Base-by-base conservation (phyloP, 139 green algal species). In the Picochlorum sp. region DNA sequence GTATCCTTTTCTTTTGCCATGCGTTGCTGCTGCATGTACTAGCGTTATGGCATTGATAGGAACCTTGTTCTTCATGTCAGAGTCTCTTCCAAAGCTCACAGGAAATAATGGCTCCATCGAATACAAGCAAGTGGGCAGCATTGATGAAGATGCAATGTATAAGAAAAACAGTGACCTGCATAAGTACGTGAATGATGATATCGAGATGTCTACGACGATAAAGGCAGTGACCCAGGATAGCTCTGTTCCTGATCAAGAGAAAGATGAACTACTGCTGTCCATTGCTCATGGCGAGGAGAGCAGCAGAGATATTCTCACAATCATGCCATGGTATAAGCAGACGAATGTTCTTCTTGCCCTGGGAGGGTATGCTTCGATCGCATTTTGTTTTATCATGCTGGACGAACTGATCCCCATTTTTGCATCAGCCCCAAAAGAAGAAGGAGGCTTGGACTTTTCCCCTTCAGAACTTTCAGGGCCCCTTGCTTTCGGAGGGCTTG, bases 1-100 rank as follows among this genome's bases (percentile, higher is more conserved):
- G 70, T 83, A 79, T 61, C 81, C 78, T 2, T 90, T 75, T 58
- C 58, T 89, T 5, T 61, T 87, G 28, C 68, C 76, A 16, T 89
- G 81, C 61, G 39, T 81, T 9, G 35, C 77, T n/a, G 69, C 56
- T 3, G 67, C 61, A 1, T 25, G 55, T 16, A 7, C 77, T 7
- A 67, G 43, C 7, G 58, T 55, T 2, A 1, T 72, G 7, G 67
- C 65, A 25, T 41, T 77, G 0, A 30, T 79, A 0, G n/a, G 73
- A 24, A 61, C 57, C 13, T 22, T 67, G 7, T 59, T 77, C 0
- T 14, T 77, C 31, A 57, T 89, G n/a, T 30, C 75, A 5, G 81
- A 89, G 55, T 85, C 81, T 1, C 60, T 87, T 49, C 75, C 74
- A 29, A 39, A 39, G 18, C 26, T 64, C 12, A n/a, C 35, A 41